phyloP scores from a whole-genome alignment of 2,329 filamentous ascomycete species.

The Alternaria brassicae region DNA sequence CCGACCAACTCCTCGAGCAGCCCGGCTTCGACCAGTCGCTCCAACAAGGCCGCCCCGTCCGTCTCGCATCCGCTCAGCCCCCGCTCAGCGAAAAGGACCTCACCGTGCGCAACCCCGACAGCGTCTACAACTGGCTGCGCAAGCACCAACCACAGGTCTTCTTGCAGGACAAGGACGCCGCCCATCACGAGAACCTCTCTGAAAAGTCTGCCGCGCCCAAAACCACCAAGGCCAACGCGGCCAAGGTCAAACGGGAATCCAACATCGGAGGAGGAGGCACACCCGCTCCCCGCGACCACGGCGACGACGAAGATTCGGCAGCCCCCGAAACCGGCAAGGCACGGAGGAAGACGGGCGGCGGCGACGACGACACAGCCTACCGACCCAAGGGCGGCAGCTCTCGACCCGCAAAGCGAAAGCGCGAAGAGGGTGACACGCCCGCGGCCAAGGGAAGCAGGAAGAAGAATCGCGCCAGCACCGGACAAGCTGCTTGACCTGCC shows the following conservation, averaged over 20 bases:
- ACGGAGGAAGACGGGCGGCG: slow-evolving; percentile 40
- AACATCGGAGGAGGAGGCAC: slow-evolving; percentile 43
- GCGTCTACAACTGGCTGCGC: slow-evolving; percentile 94
- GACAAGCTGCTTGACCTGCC: slow-evolving; percentile 11
- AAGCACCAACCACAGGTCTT: slow-evolving; percentile 85
- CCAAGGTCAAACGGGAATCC: slow-evolving; percentile 40
- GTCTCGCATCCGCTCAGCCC: slow-evolving; percentile 50
- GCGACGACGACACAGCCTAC: slow-evolving; percentile 55
- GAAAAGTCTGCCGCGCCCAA: slow-evolving; percentile 42
- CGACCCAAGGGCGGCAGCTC: slow-evolving; percentile 58
- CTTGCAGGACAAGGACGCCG: slow-evolving; percentile 71
- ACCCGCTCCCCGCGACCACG: slow-evolving; percentile 47
- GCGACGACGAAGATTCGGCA: slow-evolving; percentile 53
- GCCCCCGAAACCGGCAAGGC: slow-evolving; percentile 41
- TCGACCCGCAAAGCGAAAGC: slow-evolving; percentile 53
- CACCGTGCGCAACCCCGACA: slow-evolving; percentile 80
- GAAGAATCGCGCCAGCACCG: slow-evolving; percentile 43
- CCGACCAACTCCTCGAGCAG: slow-evolving; percentile 62
- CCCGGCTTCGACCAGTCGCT: slow-evolving; percentile 61
- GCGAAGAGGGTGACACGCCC: slow-evolving; percentile 47
- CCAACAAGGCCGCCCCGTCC: slow-evolving; percentile 50
- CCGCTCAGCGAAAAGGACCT: slow-evolving; percentile 58
- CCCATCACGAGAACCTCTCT: slow-evolving; percentile 48
- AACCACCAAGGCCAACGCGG: slow-evolving; percentile 35
- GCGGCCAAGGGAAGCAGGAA: slow-evolving; percentile 38